Evolutionary conservation across 169 alveolate genomes (phyloP).

Genomic region (Eimeria zaria): DNA sequence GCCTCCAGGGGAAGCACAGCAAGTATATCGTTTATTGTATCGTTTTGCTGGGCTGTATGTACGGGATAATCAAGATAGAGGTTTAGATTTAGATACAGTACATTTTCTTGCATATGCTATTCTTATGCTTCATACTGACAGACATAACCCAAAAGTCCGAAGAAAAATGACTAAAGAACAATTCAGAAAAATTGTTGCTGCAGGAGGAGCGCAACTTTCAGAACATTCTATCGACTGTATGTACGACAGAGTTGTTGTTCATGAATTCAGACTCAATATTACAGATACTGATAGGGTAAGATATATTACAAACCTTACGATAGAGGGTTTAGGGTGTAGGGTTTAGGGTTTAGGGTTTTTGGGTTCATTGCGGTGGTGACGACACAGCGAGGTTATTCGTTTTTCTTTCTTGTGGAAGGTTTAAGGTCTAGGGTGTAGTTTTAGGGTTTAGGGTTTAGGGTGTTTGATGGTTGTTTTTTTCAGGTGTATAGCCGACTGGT

Average conservation of each 20-base stretch:
- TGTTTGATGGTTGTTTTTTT: background rate
- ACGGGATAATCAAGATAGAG: slow-evolving; percentile 48
- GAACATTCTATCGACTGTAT: slow-evolving; percentile 49
- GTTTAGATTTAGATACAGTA: slow-evolving; percentile 62
- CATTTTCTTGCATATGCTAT: slow-evolving; percentile 84
- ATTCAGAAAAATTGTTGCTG: slow-evolving; percentile 26
- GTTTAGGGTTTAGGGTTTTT: background rate
- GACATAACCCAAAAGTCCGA: slow-evolving; percentile 78
- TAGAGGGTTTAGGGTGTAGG: background rate
- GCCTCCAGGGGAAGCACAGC: slow-evolving; percentile 86
- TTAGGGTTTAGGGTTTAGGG: slow-evolving; percentile 26
- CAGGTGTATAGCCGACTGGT: slow-evolving; percentile 79
- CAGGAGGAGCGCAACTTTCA: background rate
- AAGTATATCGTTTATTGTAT: slow-evolving; percentile 68
- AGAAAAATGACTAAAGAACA: slow-evolving; percentile 79
- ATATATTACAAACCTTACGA: too few relatives aligned
- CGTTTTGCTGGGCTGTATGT: slow-evolving; percentile 73
- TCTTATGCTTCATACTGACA: slow-evolving; percentile 75
- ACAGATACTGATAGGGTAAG: slow-evolving; percentile 76
- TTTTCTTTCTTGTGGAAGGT: too few relatives aligned
- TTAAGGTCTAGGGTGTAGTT: background rate
- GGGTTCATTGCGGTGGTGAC: too few relatives aligned
- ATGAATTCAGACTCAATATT: slow-evolving; percentile 72
- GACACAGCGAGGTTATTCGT: too few relatives aligned
- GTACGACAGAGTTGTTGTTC: slow-evolving; percentile 75